Base-by-base conservation (phyloP, 352 stramenopile species). In the Stephanocyclus meneghinianus region DNA sequence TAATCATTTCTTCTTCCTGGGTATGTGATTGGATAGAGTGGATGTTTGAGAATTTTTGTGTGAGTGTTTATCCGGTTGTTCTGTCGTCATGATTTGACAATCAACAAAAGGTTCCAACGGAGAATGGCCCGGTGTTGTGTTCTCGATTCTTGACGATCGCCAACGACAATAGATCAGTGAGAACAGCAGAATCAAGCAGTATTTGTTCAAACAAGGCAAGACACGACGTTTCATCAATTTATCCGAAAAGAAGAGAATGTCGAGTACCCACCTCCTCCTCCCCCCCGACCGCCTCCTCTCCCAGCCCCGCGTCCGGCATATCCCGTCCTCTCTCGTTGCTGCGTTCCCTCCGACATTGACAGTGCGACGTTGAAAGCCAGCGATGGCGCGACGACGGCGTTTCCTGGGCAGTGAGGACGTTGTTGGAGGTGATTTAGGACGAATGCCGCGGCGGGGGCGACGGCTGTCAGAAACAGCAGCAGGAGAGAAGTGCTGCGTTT, bases 251-350 rank as follows among this genome's bases (percentile, higher is more conserved):
- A 15, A 32, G 1, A 47, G 11, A 47, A 0, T 66, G 29, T 21
- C 40, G 29, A 66, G 53, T 10, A 16, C 40, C 76, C 35, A 51
- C 76, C 50, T 26, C 61, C 56, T 35, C 48, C 42, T 35, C 10
- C 10, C 15, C 60, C 64, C 0, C 68, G 70, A 18, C 69, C 30
- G 57, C 69, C 62, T 73, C 62, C n/a, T 8, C 59, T 29, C 45
- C 71, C 18, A 10, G 32, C 57, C 32, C 57, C 57, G 30, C 57
- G 57, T 35, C 57, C 57, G 1, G 32, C 35, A 51, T 48, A 35
- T n/a, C 30, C 48, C 32, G n/a, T 30, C 16, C 57, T 29, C 37
- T 51, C 10, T 21, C 44, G 0, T 21, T 63, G 55, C 51, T 35
- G 15, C 21, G n/a, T 29, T 13, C 16, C 30, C 51, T 32, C 21